A percentile compares a stretch with the other conserved stretches of the same genome.
Conservation (phyloP, 2,329 filamentous ascomycete species). For the Beauveria australis region DNA sequence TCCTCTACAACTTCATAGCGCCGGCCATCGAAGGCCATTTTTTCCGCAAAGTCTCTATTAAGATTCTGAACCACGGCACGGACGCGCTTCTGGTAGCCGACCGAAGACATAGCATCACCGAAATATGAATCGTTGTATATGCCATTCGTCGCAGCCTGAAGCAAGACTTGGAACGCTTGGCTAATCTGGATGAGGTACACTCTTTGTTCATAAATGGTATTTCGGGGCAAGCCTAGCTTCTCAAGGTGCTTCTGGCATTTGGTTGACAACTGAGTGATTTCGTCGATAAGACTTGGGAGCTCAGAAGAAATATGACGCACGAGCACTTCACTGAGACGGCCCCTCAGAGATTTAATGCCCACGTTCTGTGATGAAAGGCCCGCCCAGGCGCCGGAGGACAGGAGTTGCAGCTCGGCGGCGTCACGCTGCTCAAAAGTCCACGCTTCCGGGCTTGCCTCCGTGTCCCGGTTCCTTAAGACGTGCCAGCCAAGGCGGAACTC, state of each 20-base stretch:
- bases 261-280: conserved; percentile 30
- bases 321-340: conserved; percentile 43
- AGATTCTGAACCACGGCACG: conserved; percentile 46
- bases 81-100: conserved; percentile 35
- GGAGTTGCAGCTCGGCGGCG: conserved; percentile 33
- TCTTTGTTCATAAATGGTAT: conserved; percentile 37
- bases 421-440: conserved; percentile 28
- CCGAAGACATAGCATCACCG: conserved; percentile 21
- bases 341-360: conserved; percentile 40
- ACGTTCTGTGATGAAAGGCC: conserved; percentile 25
- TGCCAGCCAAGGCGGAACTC: conserved; percentile 46
- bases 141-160: conserved; percentile 41
- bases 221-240: conserved; percentile 40
- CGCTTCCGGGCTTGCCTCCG: conserved; percentile 21
- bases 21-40: conserved; percentile 31
- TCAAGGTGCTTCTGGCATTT: conserved; percentile 30
- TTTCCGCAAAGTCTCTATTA: conserved; percentile 33
- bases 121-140: conserved; percentile 46
- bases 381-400: conserved; percentile 33
- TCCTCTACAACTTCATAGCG: conserved; percentile 23
- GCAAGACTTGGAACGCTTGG: conserved; percentile 33
- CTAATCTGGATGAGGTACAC: conserved; percentile 38
- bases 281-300: conserved; percentile 35
- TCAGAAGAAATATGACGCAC: conserved; percentile 36
- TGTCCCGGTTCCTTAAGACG: conserved; percentile 39